Evolutionary conservation across 2,329 filamentous ascomycete genomes (phyloP).

Genomic region (Epichloe glyceriae): DNA sequence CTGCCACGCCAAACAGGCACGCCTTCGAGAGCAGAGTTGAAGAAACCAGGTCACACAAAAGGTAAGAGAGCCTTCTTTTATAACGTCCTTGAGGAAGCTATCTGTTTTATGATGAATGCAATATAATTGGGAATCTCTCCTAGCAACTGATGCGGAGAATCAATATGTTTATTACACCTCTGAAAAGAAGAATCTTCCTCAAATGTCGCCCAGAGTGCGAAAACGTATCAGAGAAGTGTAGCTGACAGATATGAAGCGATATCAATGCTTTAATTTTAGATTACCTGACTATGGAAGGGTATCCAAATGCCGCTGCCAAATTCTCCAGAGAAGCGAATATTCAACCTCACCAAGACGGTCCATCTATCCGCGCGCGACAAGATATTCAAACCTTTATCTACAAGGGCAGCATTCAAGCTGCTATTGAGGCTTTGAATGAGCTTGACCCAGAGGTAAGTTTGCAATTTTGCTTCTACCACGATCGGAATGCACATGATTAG

Average conservation of each 20-base stretch:
- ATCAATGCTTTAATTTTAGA: constrained; percentile 94
- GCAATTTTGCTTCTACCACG: background rate
- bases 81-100: background rate
- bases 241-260: constrained; percentile 47
- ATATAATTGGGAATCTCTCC: constrained; percentile 99
- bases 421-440: constrained; percentile 80
- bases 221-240: background rate
- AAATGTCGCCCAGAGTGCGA: background rate
- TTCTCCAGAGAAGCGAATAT: constrained; percentile 93
- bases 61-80: constrained; percentile 43
- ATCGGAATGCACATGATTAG: constrained; percentile 61
- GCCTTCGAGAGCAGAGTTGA: constrained; percentile 72
- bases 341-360: constrained; percentile 55
- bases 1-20: constrained; percentile 52
- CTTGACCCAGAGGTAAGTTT: constrained; percentile 74
- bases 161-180: constrained; percentile 32
- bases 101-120: constrained; percentile 57
- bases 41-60: constrained; percentile 77
- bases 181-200: background rate
- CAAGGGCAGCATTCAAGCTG: constrained; percentile 69
- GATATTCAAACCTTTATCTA: constrained; percentile 78
- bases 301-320: constrained; percentile 80
- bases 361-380: constrained; percentile 65
- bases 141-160: constrained; percentile 85
- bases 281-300: constrained; percentile 92